Evolutionary conservation across 805 yeast genomes (phyloP), one percentile per base, ranked within the genome.

Genomic region (Zygosaccharomyces bailii): DNA sequence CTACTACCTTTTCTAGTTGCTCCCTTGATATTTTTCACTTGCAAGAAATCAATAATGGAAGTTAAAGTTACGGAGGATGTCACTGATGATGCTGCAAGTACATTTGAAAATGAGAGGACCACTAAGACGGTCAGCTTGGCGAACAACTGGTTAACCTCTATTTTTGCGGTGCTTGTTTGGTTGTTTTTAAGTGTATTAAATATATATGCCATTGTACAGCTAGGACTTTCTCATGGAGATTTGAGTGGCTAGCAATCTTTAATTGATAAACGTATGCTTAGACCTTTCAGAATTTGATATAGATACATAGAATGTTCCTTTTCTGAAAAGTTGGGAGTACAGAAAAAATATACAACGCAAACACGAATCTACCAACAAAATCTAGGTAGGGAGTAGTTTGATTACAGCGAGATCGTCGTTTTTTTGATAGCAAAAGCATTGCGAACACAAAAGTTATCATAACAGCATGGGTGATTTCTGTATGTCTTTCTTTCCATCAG

Each of bases 1-100:
- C 72, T 90, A 36, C 72, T 89, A 46, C 96, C 96, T 7, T 83
- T 89, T 52, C 73, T 87, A 34, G 79, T 90, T 6, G 91, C 95
- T 1, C 96, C 96, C 4, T 70, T 89, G 59, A 78, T 89, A 38
- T 89, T 80, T 58, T 84, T 89, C 63, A 90, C 96, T 1, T 78
- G 86, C 40, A 74, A 72, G 42, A 81, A 78, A 55, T 62, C 74
- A 10, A 75, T 84, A 38, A 89, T 90, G 97, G 71, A 66, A 38
- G 78, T 81, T 4, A 73, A 74, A 44, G 58, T 72, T 5, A 41
- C 25, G 38, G 29, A 16, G n/a, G 53, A 44, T 19, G 38, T 33
- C 19, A 44, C 29, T 10, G 35, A 32, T 39, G 52, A 45, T 37
- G 32, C 6, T 8, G 53, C 50, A 25, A 46, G 52, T 32, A 52